Evolutionary conservation across 495 filamentous ascomycete genomes (phyloP).

Genomic region (Glonium stellatum): DNA sequence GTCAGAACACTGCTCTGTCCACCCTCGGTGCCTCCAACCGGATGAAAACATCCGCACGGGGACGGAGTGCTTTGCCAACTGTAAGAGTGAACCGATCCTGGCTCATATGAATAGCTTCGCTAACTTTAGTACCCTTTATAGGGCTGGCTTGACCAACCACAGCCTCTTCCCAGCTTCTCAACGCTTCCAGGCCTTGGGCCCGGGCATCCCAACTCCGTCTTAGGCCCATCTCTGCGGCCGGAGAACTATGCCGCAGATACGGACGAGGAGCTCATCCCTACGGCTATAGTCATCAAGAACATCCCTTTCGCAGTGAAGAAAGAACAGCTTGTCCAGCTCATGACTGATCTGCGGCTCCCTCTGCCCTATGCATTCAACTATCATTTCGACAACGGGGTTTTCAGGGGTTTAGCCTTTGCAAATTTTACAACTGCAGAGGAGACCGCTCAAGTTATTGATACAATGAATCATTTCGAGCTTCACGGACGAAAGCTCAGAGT

Average conservation of each 20-base stretch:
- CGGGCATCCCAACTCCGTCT: conserved; percentile 17
- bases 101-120: not conserved
- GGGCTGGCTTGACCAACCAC: conserved; percentile 29
- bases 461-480: conserved; percentile 90
- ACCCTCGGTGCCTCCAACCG: conserved; percentile 19
- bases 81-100: conserved; percentile 7
- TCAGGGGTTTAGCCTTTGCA: conserved; percentile 91
- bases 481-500: conserved; percentile 90
- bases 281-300: conserved; percentile 98
- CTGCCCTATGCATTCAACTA: conserved; percentile 99
- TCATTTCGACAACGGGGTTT: conserved; percentile 97
- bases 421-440: conserved; percentile 96
- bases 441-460: conserved; percentile 80
- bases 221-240: conserved; percentile 37
- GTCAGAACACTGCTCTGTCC: conserved; percentile 18
- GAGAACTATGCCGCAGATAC: conserved; percentile 47
- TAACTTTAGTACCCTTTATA: conserved; percentile 1
- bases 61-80: conserved; percentile 23
- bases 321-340: conserved; percentile 82
- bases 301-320: conserved; percentile 98
- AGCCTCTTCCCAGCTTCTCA: conserved; percentile 18
- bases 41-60: conserved; percentile 16
- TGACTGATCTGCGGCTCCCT: conserved; percentile 85
- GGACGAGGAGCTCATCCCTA: conserved; percentile 88
- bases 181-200: conserved; percentile 21